Evolutionary conservation across 139 green algal genomes (phyloP).

Genomic region (Choricystis sp.): DNA sequence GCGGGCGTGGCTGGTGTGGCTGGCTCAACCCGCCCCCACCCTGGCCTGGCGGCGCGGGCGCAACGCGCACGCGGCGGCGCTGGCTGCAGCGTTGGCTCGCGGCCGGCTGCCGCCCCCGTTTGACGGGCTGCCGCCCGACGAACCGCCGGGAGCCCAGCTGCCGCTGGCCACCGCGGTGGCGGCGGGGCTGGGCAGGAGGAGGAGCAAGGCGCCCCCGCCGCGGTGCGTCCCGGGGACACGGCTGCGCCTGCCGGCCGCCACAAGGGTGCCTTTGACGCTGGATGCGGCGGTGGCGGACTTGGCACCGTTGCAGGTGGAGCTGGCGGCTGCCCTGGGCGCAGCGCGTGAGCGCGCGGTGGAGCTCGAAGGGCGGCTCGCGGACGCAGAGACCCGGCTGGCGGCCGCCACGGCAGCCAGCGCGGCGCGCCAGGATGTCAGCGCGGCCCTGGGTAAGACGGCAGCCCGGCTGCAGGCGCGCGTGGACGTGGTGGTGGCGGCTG

Average conservation of each 20-base stretch:
- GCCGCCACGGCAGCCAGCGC: not conserved
- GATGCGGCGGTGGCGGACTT: too few relatives aligned
- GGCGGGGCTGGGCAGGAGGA: not conserved
- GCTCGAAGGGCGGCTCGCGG: not conserved
- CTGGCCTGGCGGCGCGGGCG: not conserved
- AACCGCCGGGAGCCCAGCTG: not conserved
- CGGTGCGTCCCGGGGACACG: too few relatives aligned
- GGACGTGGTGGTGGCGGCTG: too few relatives aligned
- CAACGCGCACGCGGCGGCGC: not conserved
- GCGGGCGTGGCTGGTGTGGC: not conserved
- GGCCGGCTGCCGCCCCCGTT: not conserved
- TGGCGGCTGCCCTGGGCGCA: not conserved
- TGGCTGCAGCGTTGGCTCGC: not conserved
- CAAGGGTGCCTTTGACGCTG: too few relatives aligned
- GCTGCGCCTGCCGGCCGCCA: not conserved
- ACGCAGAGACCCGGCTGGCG: not conserved
- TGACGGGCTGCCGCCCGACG: not conserved
- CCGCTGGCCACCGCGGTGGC: not conserved
- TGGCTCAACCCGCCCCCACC: not conserved
- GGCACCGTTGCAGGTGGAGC: too few relatives aligned
- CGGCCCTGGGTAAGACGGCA: too few relatives aligned
- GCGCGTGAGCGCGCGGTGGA: not conserved
- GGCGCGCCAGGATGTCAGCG: too few relatives aligned
- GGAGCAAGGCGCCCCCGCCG: too few relatives aligned
- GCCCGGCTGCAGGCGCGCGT: too few relatives aligned